Percentiles rank a stretch among this genome's conserved stretches.
phyloP scores from a whole-genome alignment of 75 land plant genomes.

The Sequoia sempervirens region DNA sequence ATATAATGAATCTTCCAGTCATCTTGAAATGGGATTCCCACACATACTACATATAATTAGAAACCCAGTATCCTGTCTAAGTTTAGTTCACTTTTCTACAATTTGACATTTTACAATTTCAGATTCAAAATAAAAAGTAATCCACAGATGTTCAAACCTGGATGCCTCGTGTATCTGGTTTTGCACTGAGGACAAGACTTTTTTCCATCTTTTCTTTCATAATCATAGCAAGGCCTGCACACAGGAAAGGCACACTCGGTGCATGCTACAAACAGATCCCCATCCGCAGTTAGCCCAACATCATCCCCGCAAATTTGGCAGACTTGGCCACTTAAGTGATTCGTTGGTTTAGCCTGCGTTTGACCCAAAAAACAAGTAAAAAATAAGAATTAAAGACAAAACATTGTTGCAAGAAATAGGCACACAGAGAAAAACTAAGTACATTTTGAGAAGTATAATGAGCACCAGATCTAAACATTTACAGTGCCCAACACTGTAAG shows the following conservation, averaged over 20 bases:
- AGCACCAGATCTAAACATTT: background rate
- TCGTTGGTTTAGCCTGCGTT: conserved; percentile 63
- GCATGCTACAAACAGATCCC: conserved; percentile 50
- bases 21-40: background rate
- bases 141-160: conserved; percentile 18
- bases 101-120: background rate
- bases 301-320: conserved; percentile 61
- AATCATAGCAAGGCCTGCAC: conserved; percentile 58
- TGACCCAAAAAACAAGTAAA: background rate
- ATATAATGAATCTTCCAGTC: background rate
- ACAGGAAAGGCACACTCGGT: conserved; percentile 53
- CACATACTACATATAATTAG: background rate
- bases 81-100: background rate
- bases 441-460: background rate
- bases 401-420: background rate
- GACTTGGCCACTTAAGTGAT: conserved; percentile 33
- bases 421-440: no score
- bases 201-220: conserved; percentile 55
- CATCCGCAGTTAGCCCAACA: conserved; percentile 29
- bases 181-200: conserved; percentile 54
- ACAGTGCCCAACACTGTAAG: background rate
- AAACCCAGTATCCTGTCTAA: background rate
- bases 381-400: background rate
- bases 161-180: conserved; percentile 39
- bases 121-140: background rate